These are phyloP conservation scores for Claviceps capensis DNA, from an alignment of 2,329 filamentous ascomycete genomes.

Conservation along the genomic window DNA sequence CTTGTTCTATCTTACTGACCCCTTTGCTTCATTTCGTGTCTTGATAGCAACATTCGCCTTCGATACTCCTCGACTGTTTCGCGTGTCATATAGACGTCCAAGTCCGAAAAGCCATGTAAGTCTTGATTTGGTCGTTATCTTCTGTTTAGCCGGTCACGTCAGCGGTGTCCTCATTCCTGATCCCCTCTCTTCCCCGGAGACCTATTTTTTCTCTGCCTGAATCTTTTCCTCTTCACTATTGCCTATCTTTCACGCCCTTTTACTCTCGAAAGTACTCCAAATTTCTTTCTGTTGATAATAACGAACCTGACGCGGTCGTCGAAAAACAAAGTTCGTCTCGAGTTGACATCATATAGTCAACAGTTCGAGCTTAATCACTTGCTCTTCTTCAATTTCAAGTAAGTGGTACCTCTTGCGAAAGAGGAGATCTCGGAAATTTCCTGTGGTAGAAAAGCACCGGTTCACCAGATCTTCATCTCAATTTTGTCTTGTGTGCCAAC, in stretches of 20 bases:
- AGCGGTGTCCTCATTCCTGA: neutral
- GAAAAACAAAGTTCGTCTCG: neutral
- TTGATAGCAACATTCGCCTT: constrained; percentile 36
- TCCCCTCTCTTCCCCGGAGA: too few relatives aligned
- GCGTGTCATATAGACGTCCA: constrained; percentile 15
- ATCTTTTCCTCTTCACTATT: too few relatives aligned
- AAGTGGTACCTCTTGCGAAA: constrained; percentile 3
- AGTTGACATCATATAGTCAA: constrained; percentile 8
- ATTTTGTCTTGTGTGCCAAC: neutral
- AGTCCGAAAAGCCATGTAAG: constrained; percentile 16
- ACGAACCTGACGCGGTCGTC: neutral
- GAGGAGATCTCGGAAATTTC: neutral
- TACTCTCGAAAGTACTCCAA: too few relatives aligned
- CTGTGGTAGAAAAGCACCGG: neutral
- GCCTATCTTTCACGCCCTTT: too few relatives aligned
- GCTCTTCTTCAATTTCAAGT: constrained; percentile 14
- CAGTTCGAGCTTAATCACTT: constrained; percentile 18
- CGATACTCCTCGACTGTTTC: constrained; percentile 18
- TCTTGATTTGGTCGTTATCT: neutral
- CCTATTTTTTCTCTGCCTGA: too few relatives aligned
- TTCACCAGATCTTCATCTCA: neutral
- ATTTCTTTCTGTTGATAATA: too few relatives aligned
- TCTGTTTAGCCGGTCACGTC: neutral
- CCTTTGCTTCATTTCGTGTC: constrained; percentile 42
- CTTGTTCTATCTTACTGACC: constrained; percentile 45